Base-by-base conservation (phyloP, 179 eudicot species). In the Camellia oleifera region DNA sequence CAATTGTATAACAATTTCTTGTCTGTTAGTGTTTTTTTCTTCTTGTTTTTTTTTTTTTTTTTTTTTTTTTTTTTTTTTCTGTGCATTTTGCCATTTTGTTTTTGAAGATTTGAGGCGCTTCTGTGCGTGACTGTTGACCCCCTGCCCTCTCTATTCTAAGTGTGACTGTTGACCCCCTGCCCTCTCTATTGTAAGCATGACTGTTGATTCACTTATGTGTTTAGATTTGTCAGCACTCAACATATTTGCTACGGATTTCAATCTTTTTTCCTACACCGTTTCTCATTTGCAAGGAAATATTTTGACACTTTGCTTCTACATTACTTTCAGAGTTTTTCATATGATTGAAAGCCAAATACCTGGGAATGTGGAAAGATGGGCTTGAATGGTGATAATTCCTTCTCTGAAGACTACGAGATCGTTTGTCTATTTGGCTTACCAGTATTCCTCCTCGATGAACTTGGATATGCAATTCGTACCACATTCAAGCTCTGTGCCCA, bases 361-460 rank as follows among this genome's bases (percentile, higher is more conserved):
- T 80, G 89, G 93, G 93, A 88, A 88, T 89, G 90, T 91, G 82
- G 90, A 87, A 82, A 64, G 88, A 90, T 90, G 93, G 86, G 88
- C 81, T 85, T 87, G 77, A 79, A 80, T 78, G 84, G 82, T 84
- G 83, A 73, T 79, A 84, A 78, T 80, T 83, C 78, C 69, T 65
- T 78, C 46, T 72, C 87, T 84, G 82, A 84, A 77, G 23, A 72
- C 76, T 79, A 57, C 80, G 44, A 72, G 53, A 15, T 75, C 57
- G 48, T 56, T 48, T 53, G 72, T 53, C 79, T 71, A 12, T 56
- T 56, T 46, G 78, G 79, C 23, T 78, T 52, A 60, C 81, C 80
- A 13, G 76, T 78, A 62, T 57, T 80, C 11, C 20, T 72, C 7
- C 54, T 65, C 54, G 82, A 87, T 77, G 87, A 86, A 81, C 78